Percentiles rank a stretch among this genome's conserved stretches.
These are phyloP conservation scores for Melocanna baccifera DNA, from an alignment of 176 grass and related monocot species.

Conservation along the genomic window DNA sequence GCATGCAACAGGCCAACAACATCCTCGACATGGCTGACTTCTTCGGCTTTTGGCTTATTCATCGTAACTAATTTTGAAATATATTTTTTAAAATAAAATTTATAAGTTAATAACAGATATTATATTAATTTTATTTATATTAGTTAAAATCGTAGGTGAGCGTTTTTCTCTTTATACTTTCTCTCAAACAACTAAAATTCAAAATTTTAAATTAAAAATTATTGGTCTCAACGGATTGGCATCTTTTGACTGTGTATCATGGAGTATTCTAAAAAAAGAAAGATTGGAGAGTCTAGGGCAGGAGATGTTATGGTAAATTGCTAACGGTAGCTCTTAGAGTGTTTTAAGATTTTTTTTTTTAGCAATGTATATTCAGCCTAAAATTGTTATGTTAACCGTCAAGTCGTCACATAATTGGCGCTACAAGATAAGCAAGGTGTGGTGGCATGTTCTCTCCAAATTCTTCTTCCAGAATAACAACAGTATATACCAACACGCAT, in stretches of 20 bases:
- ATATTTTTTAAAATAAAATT: too few species aligned
- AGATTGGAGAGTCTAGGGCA: neutral
- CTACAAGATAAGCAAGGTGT: neutral
- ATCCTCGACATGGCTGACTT: neutral
- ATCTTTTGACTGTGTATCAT: slow-evolving; percentile 30
- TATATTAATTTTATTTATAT: too few species aligned
- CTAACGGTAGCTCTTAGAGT: neutral
- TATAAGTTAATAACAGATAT: too few species aligned
- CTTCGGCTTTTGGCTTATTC: too few species aligned
- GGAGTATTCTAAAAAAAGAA: neutral
- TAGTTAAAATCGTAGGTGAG: rapidly evolving
- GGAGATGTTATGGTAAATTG: neutral
- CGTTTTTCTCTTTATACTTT: too few species aligned
- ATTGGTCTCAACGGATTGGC: slow-evolving; percentile 1
- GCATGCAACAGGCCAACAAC: neutral
- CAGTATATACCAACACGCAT: neutral
- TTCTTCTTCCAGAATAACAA: too few species aligned
- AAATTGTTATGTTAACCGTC: neutral
- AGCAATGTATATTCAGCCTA: neutral
- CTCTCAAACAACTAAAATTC: too few species aligned
- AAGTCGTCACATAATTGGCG: neutral
- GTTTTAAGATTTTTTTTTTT: neutral
- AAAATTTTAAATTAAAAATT: too few species aligned
- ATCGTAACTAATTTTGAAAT: too few species aligned
- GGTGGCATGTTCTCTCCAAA: neutral